Evolutionary conservation across 345 rosid species (phyloP).

Genomic region (Anastatica hierochuntica): DNA sequence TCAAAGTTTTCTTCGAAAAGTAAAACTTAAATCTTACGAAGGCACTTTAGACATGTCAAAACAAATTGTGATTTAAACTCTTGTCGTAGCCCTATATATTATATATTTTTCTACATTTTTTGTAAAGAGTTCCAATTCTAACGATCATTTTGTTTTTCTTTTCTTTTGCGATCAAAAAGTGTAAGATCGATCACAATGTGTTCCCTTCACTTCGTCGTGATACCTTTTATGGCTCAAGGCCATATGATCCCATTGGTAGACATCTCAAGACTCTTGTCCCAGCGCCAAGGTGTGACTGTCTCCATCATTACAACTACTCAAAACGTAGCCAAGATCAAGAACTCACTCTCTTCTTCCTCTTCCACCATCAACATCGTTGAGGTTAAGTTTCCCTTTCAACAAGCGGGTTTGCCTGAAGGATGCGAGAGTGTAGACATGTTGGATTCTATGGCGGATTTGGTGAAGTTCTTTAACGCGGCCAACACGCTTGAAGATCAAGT

Average conservation of each 20-base stretch:
- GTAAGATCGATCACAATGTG: slow-evolving; percentile 7
- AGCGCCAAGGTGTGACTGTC: slow-evolving; percentile 21
- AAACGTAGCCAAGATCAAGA: slow-evolving; percentile 22
- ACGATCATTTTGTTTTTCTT: neutral
- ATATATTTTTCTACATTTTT: too few species aligned
- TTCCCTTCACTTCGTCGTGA: slow-evolving; percentile 35
- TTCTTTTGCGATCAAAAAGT: neutral
- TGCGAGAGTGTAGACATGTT: slow-evolving; percentile 32
- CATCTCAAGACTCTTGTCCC: slow-evolving; percentile 32
- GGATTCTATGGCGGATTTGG: slow-evolving; percentile 1
- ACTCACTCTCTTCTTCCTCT: slow-evolving; percentile 16
- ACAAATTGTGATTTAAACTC: slow-evolving; percentile 2
- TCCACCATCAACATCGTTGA: slow-evolving; percentile 16
- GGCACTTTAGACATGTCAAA: slow-evolving; percentile 9
- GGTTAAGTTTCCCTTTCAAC: slow-evolving; percentile 18
- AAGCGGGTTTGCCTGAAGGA: slow-evolving; percentile 32
- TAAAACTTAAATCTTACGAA: neutral
- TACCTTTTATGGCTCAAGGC: slow-evolving; percentile 38
- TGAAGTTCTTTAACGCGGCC: slow-evolving; percentile 22
- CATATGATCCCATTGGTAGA: slow-evolving; percentile 43
- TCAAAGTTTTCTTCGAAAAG: neutral
- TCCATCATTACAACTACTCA: slow-evolving; percentile 31
- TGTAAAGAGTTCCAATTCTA: too few species aligned
- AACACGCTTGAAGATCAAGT: slow-evolving; percentile 22
- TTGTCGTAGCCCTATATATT: neutral